phyloP scores from a whole-genome alignment of 495 filamentous ascomycete species.

The Penicillium macrosclerotiorum region DNA sequence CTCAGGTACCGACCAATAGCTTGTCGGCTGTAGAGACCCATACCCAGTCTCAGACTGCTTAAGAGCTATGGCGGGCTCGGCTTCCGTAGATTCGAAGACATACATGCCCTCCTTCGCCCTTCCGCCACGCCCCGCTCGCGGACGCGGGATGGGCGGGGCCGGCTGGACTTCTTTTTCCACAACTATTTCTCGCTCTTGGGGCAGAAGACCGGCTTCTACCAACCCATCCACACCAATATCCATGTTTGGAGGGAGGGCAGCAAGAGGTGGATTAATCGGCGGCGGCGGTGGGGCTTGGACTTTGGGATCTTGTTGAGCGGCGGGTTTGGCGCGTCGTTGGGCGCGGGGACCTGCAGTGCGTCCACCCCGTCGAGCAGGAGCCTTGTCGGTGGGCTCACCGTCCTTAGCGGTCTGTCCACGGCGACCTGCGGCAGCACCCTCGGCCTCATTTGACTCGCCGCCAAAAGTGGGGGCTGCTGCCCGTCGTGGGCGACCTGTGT shows the following conservation, averaged over 20 bases:
- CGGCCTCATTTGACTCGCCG: conserved; percentile 55
- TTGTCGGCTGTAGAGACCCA: conserved; percentile 67
- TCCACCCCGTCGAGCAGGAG: conserved; percentile 47
- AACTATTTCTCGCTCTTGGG: conserved; percentile 22
- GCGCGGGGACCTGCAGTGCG: conserved; percentile 41
- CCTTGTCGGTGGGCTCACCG: conserved; percentile 57
- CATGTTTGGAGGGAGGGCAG: conserved; percentile 28
- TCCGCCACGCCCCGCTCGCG: conserved; percentile 32
- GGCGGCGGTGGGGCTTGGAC: conserved; percentile 21
- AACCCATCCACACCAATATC: conserved; percentile 33
- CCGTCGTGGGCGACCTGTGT: conserved; percentile 65
- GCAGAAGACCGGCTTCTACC: conserved; percentile 15
- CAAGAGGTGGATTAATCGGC: conserved; percentile 22
- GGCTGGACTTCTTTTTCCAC: conserved; percentile 25
- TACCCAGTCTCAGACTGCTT: conserved; percentile 36
- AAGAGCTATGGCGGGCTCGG: conserved; percentile 30
- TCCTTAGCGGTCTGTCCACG: conserved; percentile 46
- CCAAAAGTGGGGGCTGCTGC: conserved; percentile 73
- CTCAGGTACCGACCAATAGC: conserved; percentile 97
- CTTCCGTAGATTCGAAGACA: conserved; percentile 42
- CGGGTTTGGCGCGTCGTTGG: conserved; percentile 34
- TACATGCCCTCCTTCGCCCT: conserved; percentile 40
- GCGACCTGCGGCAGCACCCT: conserved; percentile 38
- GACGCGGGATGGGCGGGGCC: conserved; percentile 22
- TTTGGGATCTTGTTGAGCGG: conserved; percentile 32